phyloP scores from a whole-genome alignment of 108 stramenopile species.

The Cyclotella choctawhatcheeana region DNA sequence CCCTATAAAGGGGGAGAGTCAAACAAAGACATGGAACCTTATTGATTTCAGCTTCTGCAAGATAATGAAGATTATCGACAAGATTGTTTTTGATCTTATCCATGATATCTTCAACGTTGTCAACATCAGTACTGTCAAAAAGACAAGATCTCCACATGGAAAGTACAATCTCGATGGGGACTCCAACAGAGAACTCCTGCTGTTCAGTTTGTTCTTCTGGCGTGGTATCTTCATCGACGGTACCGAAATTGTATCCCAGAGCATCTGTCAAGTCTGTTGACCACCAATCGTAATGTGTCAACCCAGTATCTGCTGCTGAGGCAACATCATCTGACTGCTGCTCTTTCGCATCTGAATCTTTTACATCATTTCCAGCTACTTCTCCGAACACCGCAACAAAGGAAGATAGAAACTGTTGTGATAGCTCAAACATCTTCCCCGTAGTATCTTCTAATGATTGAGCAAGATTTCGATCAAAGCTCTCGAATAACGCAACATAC shows the following conservation, averaged over 20 bases:
- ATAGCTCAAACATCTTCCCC: constrained; percentile 25
- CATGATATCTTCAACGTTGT: constrained; percentile 12
- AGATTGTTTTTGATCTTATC: constrained; percentile 40
- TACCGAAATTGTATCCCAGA: not conserved
- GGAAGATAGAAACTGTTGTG: constrained; percentile 39
- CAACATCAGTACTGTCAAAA: constrained; percentile 19
- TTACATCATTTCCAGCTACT: too few relatives aligned
- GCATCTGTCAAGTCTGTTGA: not conserved
- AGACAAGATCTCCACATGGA: constrained; percentile 38
- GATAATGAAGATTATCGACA: constrained; percentile 36
- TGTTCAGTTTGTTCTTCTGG: too few relatives aligned
- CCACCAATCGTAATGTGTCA: not conserved
- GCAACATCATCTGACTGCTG: not conserved
- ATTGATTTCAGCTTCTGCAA: constrained; percentile 22
- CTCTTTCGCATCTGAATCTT: too few relatives aligned
- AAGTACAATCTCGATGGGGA: constrained; percentile 39
- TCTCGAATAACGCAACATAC: constrained; percentile 41
- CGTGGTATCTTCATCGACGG: too few relatives aligned
- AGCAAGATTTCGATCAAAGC: constrained; percentile 48
- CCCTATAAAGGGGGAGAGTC: constrained; percentile 30
- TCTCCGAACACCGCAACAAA: constrained; percentile 37
- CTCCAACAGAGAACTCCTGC: constrained; percentile 7
- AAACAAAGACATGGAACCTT: constrained; percentile 42
- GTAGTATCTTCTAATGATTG: constrained; percentile 24
- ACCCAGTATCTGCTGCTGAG: not conserved